These are phyloP conservation scores for Dryas drummondii DNA, from an alignment of 306 rosid genomes.

Conservation along the genomic window DNA sequence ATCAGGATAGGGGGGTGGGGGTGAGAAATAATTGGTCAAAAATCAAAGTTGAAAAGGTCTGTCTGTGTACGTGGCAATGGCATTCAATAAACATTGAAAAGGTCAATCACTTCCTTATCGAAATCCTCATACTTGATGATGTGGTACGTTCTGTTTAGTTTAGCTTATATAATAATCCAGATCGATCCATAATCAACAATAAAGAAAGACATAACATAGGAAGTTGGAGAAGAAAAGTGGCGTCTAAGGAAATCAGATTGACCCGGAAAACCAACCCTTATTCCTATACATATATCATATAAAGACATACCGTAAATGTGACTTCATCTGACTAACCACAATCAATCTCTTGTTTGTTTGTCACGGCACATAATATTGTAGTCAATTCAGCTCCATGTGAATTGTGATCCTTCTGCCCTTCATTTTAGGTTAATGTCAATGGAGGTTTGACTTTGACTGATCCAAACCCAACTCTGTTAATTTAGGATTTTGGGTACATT, in stretches of 20 bases:
- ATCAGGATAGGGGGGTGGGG: constrained; percentile 26
- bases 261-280: constrained; percentile 7
- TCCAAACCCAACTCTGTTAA: no score
- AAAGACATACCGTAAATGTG: no score
- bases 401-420: constrained; percentile 13
- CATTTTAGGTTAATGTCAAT: constrained; percentile 21
- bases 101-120: background rate
- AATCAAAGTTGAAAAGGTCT: background rate
- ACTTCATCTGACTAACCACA: no score
- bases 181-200: background rate
- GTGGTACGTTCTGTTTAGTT: constrained; percentile 10
- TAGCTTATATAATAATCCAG: background rate
- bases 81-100: background rate
- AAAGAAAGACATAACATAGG: constrained; percentile 26
- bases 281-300: no score
- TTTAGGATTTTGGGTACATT: no score
- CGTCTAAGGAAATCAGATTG: constrained; percentile 53
- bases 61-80: background rate
- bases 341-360: no score
- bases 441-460: background rate
- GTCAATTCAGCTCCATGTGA: constrained; percentile 15
- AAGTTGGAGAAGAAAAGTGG: constrained; percentile 44
- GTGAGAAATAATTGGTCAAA: no score
- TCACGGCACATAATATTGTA: no score
- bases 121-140: constrained; percentile 1